These are phyloP conservation scores for Lojkania enalia DNA, from an alignment of 2,329 filamentous ascomycete species.

Conservation along the genomic window DNA sequence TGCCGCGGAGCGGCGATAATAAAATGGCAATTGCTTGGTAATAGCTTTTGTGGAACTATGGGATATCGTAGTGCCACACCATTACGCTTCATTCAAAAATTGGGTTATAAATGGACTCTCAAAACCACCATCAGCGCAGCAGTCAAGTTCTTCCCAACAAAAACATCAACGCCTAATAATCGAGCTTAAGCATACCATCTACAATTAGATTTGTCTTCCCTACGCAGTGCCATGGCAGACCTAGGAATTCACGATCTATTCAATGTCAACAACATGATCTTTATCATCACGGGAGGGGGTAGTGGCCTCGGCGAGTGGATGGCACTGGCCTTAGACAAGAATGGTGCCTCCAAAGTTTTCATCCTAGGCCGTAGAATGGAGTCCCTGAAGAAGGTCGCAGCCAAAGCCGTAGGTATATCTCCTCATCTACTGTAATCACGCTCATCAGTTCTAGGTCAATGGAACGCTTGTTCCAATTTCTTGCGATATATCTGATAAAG, in stretches of 20 bases:
- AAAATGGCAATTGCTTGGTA: too few species aligned
- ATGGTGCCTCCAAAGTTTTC: conserved; percentile 11
- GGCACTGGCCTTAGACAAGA: conserved; percentile 10
- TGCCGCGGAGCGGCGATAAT: too few species aligned
- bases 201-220: too few species aligned
- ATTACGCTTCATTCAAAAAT: too few species aligned
- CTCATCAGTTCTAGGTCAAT: neutral
- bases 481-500: neutral
- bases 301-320: conserved; percentile 9
- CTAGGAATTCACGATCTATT: conserved; percentile 1
- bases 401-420: neutral
- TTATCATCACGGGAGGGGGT: conserved; percentile 12
- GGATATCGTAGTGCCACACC: too few species aligned
- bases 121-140: too few species aligned
- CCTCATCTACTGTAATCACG: neutral
- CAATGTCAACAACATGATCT: conserved; percentile 11
- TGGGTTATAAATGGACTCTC: too few species aligned
- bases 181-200: too few species aligned
- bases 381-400: conserved; percentile 1
- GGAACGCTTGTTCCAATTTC: neutral
- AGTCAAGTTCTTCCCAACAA: too few species aligned
- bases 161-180: too few species aligned
- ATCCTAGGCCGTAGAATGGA: conserved; percentile 11
- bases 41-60: too few species aligned
- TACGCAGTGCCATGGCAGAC: neutral